These are phyloP conservation scores for Lipomyces chichibuensis DNA, from an alignment of 805 yeast species.

Conservation along the genomic window DNA sequence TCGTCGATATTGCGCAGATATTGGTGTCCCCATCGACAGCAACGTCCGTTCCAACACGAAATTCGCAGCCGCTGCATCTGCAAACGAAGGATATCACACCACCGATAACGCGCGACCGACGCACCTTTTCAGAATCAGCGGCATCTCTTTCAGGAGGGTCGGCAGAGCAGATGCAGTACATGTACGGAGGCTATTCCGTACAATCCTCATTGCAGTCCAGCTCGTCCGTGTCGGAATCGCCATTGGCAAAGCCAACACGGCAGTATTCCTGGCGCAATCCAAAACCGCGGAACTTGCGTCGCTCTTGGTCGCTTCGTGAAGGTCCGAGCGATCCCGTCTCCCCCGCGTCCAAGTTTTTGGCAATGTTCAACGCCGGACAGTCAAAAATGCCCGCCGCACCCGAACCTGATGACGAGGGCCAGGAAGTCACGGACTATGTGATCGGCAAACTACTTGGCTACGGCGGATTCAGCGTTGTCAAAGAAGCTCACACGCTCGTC, in stretches of 20 bases:
- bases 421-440: constrained; percentile 59
- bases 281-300: constrained; percentile 22
- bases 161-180: neutral
- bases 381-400: constrained; percentile 8
- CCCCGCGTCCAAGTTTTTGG: constrained; percentile 29
- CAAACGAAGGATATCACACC: constrained; percentile 5
- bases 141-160: neutral
- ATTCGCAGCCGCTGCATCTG: neutral
- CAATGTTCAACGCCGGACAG: constrained; percentile 16
- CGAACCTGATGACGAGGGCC: constrained; percentile 64
- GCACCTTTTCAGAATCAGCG: neutral
- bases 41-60: neutral
- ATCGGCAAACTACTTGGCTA: constrained; percentile 78
- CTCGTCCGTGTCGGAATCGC: constrained; percentile 5
- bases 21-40: neutral
- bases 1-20: neutral
- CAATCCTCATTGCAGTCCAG: constrained; percentile 1
- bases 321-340: constrained; percentile 18
- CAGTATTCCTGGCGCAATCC: constrained; percentile 35
- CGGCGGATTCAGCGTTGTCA: constrained; percentile 88
- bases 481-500: constrained; percentile 58
- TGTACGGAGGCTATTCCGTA: neutral
- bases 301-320: constrained; percentile 24
- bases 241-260: constrained; percentile 9
- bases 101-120: neutral